Base-by-base conservation (phyloP, 1,284 basidiomycete species). In the Trichosporon sp. region DNA sequence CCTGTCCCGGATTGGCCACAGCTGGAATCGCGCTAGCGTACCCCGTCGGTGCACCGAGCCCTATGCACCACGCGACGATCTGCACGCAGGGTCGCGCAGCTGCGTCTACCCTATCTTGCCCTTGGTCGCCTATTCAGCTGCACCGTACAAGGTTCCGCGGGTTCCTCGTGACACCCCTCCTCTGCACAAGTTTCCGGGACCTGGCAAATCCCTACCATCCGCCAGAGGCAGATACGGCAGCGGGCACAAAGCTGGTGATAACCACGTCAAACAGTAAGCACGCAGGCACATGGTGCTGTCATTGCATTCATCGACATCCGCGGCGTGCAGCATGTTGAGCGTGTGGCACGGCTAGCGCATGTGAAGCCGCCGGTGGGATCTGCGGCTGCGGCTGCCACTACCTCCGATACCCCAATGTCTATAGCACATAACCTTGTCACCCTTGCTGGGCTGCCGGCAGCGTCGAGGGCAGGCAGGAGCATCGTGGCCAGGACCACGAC, bases 111-210 rank as follows among this genome's bases (percentile, higher is more conserved):
- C 21, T 58, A 18, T 8, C 23, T 4, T 56, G 27, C 25, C 35
- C 9, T 38, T 38, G 38, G 6, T 42, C n/a, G 15, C 38, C 53
- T 18, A 58, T 58, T 58, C 47, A 51, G 8, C 21, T 51, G 7
- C 21, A 18, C 23, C 2, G 18, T 7, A n/a, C 18, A 60, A 29
- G 29, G 31, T 60, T 60, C 56, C 56, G 56, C 56, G 56, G 56
- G 56, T 60, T 60, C 56, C 56, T 60, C 27, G 56, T 60, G 56
- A 60, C 56, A 60, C 29, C 56, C 29, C 15, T 60, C 56, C 18
- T 9, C 27, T 18, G 56, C 27, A 51, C 47, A 60, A 60, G 27
- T 60, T 60, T 60, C 47, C 47, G 47, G 47, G 21, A 25, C 47
- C 47, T 51, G 47, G 21, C 7, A n/a, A 47, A 25, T 51, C 18